Evolutionary conservation across 805 yeast genomes (phyloP).

Genomic region (Metschnikowia arizonensis): DNA sequence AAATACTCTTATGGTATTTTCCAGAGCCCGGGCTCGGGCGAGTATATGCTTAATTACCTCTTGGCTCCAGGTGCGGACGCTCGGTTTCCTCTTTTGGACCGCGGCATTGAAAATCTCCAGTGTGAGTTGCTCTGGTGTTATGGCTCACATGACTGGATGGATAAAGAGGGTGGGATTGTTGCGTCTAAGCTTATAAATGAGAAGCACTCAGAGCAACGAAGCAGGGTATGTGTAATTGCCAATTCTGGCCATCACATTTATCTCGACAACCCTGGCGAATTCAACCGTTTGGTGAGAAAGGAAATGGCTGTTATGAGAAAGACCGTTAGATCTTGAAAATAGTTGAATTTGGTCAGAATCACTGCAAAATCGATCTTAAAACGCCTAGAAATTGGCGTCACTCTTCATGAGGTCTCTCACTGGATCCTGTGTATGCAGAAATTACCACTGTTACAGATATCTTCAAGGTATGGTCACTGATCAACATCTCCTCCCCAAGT

Average conservation of each 20-base stretch:
- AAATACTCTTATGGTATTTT: constrained; percentile 79
- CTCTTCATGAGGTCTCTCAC: constrained; percentile 1
- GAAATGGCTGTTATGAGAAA: constrained; percentile 18
- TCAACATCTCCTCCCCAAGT: constrained; percentile 46
- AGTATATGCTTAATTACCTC: constrained; percentile 78
- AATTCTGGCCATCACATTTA: constrained; percentile 78
- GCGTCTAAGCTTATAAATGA: constrained; percentile 34
- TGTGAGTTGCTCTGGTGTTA: constrained; percentile 79
- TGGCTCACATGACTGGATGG: constrained; percentile 74
- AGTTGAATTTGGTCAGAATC: too few relatives aligned
- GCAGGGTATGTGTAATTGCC: constrained; percentile 40
- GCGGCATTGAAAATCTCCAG: constrained; percentile 47
- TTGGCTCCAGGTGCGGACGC: constrained; percentile 92
- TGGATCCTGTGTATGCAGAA: constrained; percentile 22
- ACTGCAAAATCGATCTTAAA: not conserved
- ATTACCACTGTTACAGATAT: constrained; percentile 32
- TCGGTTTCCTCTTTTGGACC: constrained; percentile 58
- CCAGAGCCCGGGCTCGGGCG: constrained; percentile 87
- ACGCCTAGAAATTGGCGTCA: not conserved
- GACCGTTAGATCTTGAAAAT: too few relatives aligned
- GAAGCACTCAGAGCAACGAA: constrained; percentile 14
- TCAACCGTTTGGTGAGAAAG: constrained; percentile 46
- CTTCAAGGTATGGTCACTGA: constrained; percentile 52
- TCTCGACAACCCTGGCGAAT: constrained; percentile 55
- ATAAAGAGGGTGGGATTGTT: constrained; percentile 43